These are phyloP conservation scores for Pleurotus cornucopiae DNA, from an alignment of 768 basidiomycete genomes.

Conservation along the genomic window DNA sequence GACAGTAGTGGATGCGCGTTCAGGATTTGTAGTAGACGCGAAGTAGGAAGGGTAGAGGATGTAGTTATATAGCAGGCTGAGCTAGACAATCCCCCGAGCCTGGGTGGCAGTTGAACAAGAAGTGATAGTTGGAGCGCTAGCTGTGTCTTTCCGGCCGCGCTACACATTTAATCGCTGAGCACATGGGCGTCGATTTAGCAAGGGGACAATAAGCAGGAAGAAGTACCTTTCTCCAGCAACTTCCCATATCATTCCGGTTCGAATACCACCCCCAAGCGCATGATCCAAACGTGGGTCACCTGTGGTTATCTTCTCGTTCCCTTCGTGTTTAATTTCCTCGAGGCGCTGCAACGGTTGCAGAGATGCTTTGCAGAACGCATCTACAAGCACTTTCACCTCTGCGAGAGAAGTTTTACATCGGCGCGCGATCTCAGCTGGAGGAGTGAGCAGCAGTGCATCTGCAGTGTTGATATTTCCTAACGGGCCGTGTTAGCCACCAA, in stretches of 20 bases:
- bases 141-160: slow-evolving; percentile 94
- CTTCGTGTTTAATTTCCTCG: slow-evolving; percentile 29
- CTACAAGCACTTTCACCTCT: slow-evolving; percentile 48
- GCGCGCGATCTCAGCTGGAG: slow-evolving; percentile 49
- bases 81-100: slow-evolving; percentile 56
- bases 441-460: slow-evolving; percentile 45
- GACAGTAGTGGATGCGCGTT: slow-evolving; percentile 45
- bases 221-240: slow-evolving; percentile 83
- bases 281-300: slow-evolving; percentile 70
- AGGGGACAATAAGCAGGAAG: background rate
- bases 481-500: background rate
- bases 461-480: slow-evolving; percentile 46
- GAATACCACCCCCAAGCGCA: slow-evolving; percentile 74
- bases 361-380: slow-evolving; percentile 41
- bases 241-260: slow-evolving; percentile 82
- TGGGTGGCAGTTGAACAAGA: slow-evolving; percentile 64
- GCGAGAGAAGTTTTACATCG: slow-evolving; percentile 47
- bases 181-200: background rate
- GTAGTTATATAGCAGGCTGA: slow-evolving; percentile 78
- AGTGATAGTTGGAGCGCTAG: slow-evolving; percentile 82
- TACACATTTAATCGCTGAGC: slow-evolving; percentile 24
- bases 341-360: slow-evolving; percentile 35
- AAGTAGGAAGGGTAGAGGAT: slow-evolving; percentile 62
- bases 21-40: slow-evolving; percentile 63
- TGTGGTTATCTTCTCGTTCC: slow-evolving; percentile 56